Conservation (phyloP, 208 protist species). For the Trypanosoma mega region DNA sequence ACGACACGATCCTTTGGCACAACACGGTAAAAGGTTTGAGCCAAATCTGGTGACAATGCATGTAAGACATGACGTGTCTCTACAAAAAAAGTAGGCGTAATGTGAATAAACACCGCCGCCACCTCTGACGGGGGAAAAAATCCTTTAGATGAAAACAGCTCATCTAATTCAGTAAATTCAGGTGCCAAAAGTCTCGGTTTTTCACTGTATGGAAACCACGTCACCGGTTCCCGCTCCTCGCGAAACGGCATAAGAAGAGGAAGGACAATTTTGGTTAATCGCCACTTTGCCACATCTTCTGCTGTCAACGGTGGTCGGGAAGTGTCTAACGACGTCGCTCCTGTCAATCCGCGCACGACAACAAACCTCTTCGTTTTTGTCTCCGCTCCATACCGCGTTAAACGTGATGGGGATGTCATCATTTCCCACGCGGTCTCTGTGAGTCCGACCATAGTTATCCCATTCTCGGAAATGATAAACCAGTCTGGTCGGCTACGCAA, state of each 20-base stretch:
- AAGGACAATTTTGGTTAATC: constrained; percentile 37
- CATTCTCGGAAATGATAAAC: constrained; percentile 16
- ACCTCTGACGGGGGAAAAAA: constrained; percentile 71
- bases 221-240: constrained; percentile 31
- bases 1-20: constrained; percentile 22
- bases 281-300: constrained; percentile 58
- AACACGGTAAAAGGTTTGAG: constrained; percentile 31
- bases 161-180: constrained; percentile 59
- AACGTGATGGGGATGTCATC: background rate
- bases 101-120: constrained; percentile 63
- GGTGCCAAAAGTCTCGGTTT: constrained; percentile 39
- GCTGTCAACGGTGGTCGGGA: constrained; percentile 40
- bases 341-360: constrained; percentile 17
- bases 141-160: constrained; percentile 60
- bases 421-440: constrained; percentile 1
- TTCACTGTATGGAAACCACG: constrained; percentile 32
- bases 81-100: constrained; percentile 77
- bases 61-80: constrained; percentile 55
- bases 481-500: constrained; percentile 20
- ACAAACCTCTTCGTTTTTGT: constrained; percentile 9
- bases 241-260: constrained; percentile 33
- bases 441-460: constrained; percentile 9
- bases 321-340: constrained; percentile 19
- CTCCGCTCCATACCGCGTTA: background rate
- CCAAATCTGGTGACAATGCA: constrained; percentile 39